Conservation (phyloP, 2,329 filamentous ascomycete species). For the Lasiodiplodia gonubiensis region DNA sequence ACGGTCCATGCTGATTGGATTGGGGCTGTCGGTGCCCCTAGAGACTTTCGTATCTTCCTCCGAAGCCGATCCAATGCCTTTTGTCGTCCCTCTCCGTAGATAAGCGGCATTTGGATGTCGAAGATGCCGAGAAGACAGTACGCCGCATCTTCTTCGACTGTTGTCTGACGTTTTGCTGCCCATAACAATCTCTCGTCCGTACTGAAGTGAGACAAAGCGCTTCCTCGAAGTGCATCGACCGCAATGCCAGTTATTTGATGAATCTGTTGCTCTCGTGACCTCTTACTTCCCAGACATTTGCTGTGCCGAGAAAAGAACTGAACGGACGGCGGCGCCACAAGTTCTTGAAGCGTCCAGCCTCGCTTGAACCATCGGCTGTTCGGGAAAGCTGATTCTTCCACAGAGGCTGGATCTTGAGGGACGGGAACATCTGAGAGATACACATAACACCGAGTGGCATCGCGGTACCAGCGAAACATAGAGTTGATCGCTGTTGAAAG, state of each 20-base stretch:
- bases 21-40: too few species aligned
- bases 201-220: slow-evolving; percentile 3
- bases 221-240: not conserved
- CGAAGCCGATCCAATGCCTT: slow-evolving; percentile 29
- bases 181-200: slow-evolving; percentile 24
- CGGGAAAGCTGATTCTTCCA: not conserved
- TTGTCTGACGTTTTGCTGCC: slow-evolving; percentile 21
- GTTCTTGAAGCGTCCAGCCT: slow-evolving; percentile 29
- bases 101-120: slow-evolving; percentile 27
- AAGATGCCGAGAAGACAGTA: slow-evolving; percentile 29
- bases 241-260: not conserved
- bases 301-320: slow-evolving; percentile 24
- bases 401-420: not conserved
- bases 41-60: slow-evolving; percentile 20
- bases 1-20: too few species aligned
- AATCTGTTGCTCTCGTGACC: not conserved
- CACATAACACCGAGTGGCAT: slow-evolving; percentile 30
- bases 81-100: slow-evolving; percentile 28
- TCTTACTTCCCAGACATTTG: slow-evolving; percentile 4
- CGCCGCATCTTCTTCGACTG: slow-evolving; percentile 16
- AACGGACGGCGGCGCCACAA: slow-evolving; percentile 20
- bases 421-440: slow-evolving; percentile 31
- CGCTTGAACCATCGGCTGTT: slow-evolving; percentile 23
- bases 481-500: slow-evolving; percentile 33
- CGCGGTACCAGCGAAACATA: slow-evolving; percentile 34